Percentiles rank a stretch among this genome's conserved stretches.
Evolutionary conservation across 257 asterid genomes (phyloP).

Genomic region (Jacaranda copaia): DNA sequence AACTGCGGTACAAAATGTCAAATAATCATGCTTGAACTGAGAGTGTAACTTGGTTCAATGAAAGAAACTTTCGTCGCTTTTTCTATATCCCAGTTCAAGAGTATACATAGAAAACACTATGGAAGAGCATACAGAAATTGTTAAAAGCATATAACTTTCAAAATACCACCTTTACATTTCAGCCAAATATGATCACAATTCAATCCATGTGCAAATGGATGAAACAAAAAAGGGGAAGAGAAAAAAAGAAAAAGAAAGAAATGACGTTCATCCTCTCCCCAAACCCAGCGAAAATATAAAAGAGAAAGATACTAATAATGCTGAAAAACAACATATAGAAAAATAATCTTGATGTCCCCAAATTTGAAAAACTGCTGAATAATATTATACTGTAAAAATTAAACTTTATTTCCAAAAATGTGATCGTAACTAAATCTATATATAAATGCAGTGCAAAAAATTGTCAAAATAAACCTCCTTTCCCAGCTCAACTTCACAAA

Average conservation of each 20-base stretch:
- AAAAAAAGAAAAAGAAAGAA: neutral
- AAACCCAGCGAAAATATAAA: neutral
- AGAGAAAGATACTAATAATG: neutral
- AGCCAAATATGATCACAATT: slow-evolving; percentile 18
- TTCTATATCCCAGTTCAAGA: neutral
- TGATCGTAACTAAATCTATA: slow-evolving; percentile 24
- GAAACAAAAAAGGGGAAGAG: neutral
- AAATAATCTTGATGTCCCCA: slow-evolving; percentile 29
- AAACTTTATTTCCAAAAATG: slow-evolving; percentile 34
- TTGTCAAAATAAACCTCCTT: slow-evolving; percentile 31
- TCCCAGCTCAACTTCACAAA: slow-evolving; percentile 15
- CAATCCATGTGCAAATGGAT: slow-evolving; percentile 12
- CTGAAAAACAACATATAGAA: slow-evolving; percentile 6
- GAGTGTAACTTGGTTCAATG: neutral
- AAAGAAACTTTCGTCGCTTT: neutral
- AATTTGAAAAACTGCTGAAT: slow-evolving; percentile 29
- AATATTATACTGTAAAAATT: slow-evolving; percentile 4
- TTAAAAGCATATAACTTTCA: neutral
- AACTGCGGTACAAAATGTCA: neutral
- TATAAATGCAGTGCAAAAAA: slow-evolving; percentile 11
- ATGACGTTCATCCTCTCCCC: neutral
- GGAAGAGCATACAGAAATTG: neutral
- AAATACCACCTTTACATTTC: neutral
- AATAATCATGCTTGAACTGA: neutral
- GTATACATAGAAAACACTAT: no score